These are phyloP conservation scores for Atractiella rhizophila DNA, from an alignment of 768 basidiomycete genomes.

Conservation along the genomic window DNA sequence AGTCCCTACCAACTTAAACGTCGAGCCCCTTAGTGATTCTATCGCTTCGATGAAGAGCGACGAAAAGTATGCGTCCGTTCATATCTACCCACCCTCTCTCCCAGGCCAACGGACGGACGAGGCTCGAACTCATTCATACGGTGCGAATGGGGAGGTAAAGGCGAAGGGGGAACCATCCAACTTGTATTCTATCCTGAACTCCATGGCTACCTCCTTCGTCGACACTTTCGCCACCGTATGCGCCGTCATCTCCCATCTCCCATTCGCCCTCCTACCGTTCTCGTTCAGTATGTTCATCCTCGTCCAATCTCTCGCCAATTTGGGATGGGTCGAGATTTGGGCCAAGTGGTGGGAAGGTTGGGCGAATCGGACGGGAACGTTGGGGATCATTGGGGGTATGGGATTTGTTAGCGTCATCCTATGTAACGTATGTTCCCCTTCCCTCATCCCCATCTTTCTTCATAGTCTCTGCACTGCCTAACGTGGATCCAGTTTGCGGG, in stretches of 20 bases:
- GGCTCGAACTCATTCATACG: too few relatives aligned
- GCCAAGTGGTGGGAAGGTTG: conserved; percentile 34
- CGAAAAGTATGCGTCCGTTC: too few relatives aligned
- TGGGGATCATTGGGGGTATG: conserved; percentile 45
- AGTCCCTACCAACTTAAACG: too few relatives aligned
- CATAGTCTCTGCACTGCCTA: conserved; percentile 43
- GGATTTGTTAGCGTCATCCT: conserved; percentile 37
- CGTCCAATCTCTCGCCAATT: conserved; percentile 51
- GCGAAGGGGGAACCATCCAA: too few relatives aligned
- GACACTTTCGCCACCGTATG: not conserved
- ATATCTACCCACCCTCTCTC: too few relatives aligned
- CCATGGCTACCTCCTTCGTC: too few relatives aligned
- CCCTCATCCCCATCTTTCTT: conserved; percentile 25
- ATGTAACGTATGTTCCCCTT: conserved; percentile 32
- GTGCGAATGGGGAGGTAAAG: too few relatives aligned
- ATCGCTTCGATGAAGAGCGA: too few relatives aligned
- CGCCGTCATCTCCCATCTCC: conserved; percentile 29
- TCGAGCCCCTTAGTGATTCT: too few relatives aligned
- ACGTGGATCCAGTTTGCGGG: conserved; percentile 78
- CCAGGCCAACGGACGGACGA: too few relatives aligned
- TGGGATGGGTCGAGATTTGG: conserved; percentile 74
- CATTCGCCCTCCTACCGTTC: conserved; percentile 62
- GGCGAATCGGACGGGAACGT: conserved; percentile 30
- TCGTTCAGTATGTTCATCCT: conserved; percentile 87
- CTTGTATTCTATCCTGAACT: too few relatives aligned